Base-by-base conservation (phyloP, 306 rosid species). In the Cicer arietinum region DNA sequence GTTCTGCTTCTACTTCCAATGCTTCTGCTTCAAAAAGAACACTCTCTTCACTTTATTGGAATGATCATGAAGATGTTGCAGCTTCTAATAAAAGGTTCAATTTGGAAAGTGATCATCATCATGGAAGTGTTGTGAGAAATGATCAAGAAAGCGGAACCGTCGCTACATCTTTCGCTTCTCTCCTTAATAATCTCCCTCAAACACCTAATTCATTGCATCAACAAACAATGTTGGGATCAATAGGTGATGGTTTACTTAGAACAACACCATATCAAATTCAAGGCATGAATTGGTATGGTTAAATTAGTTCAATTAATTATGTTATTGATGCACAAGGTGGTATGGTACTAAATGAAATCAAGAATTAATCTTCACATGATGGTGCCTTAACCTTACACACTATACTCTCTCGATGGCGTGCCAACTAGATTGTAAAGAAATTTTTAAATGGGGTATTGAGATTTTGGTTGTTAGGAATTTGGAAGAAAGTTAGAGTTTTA, bases 201-300 rank as follows among this genome's bases (percentile, higher is more conserved):
- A 86, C 81, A 7, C 81, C 96, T 78, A 30, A 30, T 30, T 76
- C 92, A 50, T 77, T 87, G 84, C 91, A 88, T 77, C 92, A 84
- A 71, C 94, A 89, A 37, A 71, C 87, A 80, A 81, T 86, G 82
- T 73, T 89, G 72, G 96, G 89, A 10, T 56, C 89, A 35, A n/a
- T 82, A 58, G 84, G 84, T 35, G 90, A 88, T 14, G 85, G 89
- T 6, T 25, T 85, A 3, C 78, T 81, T 58, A 79, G 84, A 57
- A 56, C 80, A 30, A 30, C 35, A 20, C 81, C 90, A 3, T 84
- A 79, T 51, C 89, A 82, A 59, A 80, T 87, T 40, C 77, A 85
- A 17, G 97, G 90, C 7, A 88, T 85, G 85, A 88, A 94, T 70
- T 94, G 98, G 98, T 89, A 83, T 77, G 70, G 91, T 72, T 88